A percentile compares a stretch with the other conserved stretches of the same genome.
These are phyloP conservation scores for Podaxis sp. DNA, from an alignment of 768 basidiomycete genomes.

Conservation along the genomic window DNA sequence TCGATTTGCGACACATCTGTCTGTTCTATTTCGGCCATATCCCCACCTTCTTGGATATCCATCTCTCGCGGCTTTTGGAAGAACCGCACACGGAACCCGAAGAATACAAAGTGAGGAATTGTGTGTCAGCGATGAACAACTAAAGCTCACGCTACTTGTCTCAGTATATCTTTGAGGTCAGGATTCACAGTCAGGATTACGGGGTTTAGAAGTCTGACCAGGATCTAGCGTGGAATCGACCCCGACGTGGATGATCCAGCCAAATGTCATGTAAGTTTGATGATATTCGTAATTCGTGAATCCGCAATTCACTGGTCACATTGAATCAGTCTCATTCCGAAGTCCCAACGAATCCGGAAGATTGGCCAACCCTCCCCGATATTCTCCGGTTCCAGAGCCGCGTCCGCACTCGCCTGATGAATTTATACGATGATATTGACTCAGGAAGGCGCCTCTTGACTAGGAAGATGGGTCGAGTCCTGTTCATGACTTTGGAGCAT, in stretches of 20 bases:
- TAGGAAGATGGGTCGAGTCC: constrained; percentile 67
- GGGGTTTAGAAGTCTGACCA: background rate
- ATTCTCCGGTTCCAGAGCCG: constrained; percentile 78
- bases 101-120: constrained; percentile 54
- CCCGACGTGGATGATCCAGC: constrained; percentile 90
- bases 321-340: constrained; percentile 72
- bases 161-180: constrained; percentile 74
- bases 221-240: constrained; percentile 82
- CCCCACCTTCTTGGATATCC: constrained; percentile 88
- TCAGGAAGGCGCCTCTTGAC: constrained; percentile 47
- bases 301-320: background rate
- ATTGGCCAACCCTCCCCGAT: constrained; percentile 75
- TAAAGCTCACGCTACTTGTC: background rate
- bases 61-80: constrained; percentile 67
- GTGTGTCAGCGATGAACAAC: background rate
- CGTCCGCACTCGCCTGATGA: constrained; percentile 67
- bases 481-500: constrained; percentile 92
- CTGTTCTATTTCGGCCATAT: constrained; percentile 98
- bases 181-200: background rate
- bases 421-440: constrained; percentile 69
- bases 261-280: constrained; percentile 67
- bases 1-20: constrained; percentile 91
- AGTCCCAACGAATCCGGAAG: constrained; percentile 74
- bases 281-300: background rate
- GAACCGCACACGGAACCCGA: constrained; percentile 85